Base-by-base conservation (phyloP, 208 protist genomes). In the Sergeia podlipaevii region DNA sequence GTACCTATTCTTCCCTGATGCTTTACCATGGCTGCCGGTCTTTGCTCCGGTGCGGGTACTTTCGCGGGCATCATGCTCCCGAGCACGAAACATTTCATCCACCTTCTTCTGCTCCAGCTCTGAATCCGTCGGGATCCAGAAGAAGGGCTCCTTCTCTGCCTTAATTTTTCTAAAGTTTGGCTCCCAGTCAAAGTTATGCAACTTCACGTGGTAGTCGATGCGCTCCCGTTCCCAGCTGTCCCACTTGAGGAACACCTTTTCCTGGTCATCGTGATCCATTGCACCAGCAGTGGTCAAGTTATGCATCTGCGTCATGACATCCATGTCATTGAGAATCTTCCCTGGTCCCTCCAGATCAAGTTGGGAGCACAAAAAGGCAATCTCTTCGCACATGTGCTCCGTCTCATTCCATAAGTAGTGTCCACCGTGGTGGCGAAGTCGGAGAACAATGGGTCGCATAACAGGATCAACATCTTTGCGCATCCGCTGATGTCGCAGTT, bases 251-350 rank as follows among this genome's bases (percentile, higher is more conserved):
- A 89, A 91, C 11, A 91, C 72, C 58, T 93, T 84, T 58, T 96
- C 61, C 61, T 89, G 79, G 56, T 96, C 85, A 34, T 96, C 85
- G 72, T 96, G 89, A 39, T 96, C 85, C 80, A 96, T 93, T 33
- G 74, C 80, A 4, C 89, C 89, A 27, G 83, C 86, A 24, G 67
- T 33, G 32, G 83, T 87, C 48, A 93, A 75, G 69, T 96, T 96
- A 60, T 89, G 75, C 78, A 96, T 91, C 57, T 96, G 89, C 7
- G 83, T 96, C 89, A 96, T 93, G n/a, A 93, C 65, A 59, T 96
- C 89, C 84, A 96, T 96, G 42, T 96, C 89, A 34, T 95, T 91
- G 18, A 91, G 66, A 42, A 85, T 46, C 65, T 91, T 91, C 4
- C 82, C 82, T 7, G 82, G 74, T 2, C 89, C 89, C 56, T 91